Base-by-base conservation (phyloP, 129 eudicot species). In the Mikania micrantha region DNA sequence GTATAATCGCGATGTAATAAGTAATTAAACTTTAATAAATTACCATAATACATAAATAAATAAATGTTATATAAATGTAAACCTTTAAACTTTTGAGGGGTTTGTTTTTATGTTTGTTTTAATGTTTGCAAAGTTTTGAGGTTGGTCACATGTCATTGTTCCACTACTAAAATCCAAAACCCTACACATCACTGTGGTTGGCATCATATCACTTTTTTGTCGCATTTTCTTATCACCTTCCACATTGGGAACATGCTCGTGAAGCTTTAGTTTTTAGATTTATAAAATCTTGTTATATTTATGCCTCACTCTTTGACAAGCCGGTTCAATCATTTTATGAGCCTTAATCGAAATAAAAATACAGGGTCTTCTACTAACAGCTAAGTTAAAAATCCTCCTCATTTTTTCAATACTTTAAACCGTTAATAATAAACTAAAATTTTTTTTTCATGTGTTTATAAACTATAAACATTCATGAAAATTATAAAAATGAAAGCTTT, bases 71-170 rank as follows among this genome's bases (percentile, higher is more conserved):
- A 24, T 52, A 24, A 24, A 2, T 25, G 27, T 34, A 31, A 45
- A 34, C 8, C 8, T 29, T 22, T 45, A 11, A n/a, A 22, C 4
- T 11, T 49, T 47, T 50, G 25, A 70, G 45, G 64, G 60, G 21
- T 49, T 68, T 62, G 74, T 70, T 76, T 76, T 67, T 38, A 64
- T 27, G 71, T 48, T 68, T 76, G 75, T 70, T 54, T 70, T 56
- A 56, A 59, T 75, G 74, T 34, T 67, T 61, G 49, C 79, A 58
- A 68, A 49, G 58, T 60, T 62, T 25, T 67, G 75, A 68, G 56
- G 70, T 47, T 76, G 75, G 57, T 76, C 80, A 76, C 80, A 76
- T 76, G 80, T 40, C 63, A 68, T 61, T 75, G 64, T 53, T 17
- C 7, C 22, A 27, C 40, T 47, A 76, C 19, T 60, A 68, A 60